Evolutionary conservation across 495 filamentous ascomycete genomes (phyloP).

Genomic region (Neurospora tetraspora): DNA sequence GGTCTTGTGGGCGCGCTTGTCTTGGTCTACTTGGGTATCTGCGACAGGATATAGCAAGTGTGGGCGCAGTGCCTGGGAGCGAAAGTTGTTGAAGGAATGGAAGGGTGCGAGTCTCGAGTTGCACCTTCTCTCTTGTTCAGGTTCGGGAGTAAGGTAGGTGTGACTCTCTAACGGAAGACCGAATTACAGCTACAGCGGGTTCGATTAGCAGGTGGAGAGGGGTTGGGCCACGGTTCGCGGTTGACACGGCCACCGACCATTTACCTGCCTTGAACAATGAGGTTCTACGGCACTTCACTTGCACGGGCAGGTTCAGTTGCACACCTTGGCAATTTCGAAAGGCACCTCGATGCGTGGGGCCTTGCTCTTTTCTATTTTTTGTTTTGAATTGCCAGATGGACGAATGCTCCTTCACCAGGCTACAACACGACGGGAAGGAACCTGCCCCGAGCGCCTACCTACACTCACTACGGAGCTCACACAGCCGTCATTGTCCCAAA

Average conservation of each 20-base stretch:
- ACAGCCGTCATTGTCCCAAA: background rate
- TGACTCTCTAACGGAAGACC: background rate
- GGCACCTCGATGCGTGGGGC: background rate
- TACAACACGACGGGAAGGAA: background rate
- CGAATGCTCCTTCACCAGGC: background rate
- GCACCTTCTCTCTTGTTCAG: background rate
- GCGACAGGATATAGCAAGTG: background rate
- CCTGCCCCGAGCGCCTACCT: background rate
- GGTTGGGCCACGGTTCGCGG: background rate
- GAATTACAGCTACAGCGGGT: background rate
- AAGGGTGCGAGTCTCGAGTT: background rate
- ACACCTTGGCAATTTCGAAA: background rate
- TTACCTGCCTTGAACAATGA: background rate
- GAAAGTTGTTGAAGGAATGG: background rate
- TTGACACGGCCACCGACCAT: background rate
- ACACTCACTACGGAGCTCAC: background rate
- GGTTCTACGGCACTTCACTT: background rate
- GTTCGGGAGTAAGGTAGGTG: background rate
- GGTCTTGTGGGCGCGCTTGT: background rate
- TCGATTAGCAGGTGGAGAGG: background rate
- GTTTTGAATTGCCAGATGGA: background rate
- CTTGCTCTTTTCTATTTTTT: background rate
- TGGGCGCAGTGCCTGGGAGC: background rate
- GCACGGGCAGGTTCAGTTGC: too few species aligned
- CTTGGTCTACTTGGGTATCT: background rate